These are phyloP conservation scores for Saraca asoca DNA, from an alignment of 331 rosid species.

Conservation along the genomic window DNA sequence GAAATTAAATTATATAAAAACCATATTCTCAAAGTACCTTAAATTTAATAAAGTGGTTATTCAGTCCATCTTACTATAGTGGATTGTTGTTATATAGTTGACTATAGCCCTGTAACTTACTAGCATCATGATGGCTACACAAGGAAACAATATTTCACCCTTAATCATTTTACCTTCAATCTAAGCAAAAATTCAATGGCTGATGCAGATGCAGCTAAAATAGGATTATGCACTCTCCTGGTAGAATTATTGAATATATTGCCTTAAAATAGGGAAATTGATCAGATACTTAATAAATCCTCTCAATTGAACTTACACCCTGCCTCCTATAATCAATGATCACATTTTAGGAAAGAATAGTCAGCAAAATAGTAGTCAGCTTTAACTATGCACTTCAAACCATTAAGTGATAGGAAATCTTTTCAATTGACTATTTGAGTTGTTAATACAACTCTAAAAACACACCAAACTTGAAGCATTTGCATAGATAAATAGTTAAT, in stretches of 20 bases:
- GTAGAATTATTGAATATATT: slow-evolving; percentile 35
- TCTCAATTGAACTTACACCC: slow-evolving; percentile 99
- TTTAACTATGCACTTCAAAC: no score
- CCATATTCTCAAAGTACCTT: no score
- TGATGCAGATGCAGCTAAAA: slow-evolving; percentile 30
- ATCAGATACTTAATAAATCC: slow-evolving; percentile 71
- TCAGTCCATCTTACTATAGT: no score
- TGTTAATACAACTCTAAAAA: background rate
- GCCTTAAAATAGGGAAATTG: background rate
- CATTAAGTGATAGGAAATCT: no score
- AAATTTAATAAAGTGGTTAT: no score
- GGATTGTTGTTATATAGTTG: no score
- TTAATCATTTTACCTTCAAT: slow-evolving; percentile 39
- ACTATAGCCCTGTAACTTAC: no score
- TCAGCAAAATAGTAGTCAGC: no score
- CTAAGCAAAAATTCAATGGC: slow-evolving; percentile 29
- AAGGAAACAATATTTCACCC: slow-evolving; percentile 4
- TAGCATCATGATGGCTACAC: slow-evolving; percentile 40
- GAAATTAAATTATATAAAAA: no score
- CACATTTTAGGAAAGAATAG: no score
- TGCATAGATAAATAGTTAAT: no score
- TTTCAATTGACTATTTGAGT: no score
- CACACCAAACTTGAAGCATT: background rate
- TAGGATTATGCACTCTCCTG: slow-evolving; percentile 35
- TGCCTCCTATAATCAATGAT: slow-evolving; percentile 64